phyloP scores from a whole-genome alignment of 2,329 filamentous ascomycete genomes.

The Helminthosporium solani region DNA sequence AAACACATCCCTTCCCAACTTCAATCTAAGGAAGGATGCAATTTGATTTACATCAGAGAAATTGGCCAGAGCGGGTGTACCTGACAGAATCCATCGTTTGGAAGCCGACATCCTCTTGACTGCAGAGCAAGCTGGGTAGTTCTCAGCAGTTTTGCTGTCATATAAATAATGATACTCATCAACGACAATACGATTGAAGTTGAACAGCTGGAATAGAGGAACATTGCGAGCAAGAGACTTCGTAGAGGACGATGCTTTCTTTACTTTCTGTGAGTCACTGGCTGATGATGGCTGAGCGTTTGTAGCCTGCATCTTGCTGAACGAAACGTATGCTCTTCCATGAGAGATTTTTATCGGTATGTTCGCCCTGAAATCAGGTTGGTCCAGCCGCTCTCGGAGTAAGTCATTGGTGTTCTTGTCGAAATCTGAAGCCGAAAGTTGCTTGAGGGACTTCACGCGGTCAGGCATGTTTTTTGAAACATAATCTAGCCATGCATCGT shows the following conservation, averaged over 20 bases:
- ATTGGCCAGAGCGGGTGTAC: conserved; percentile 59
- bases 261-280: neutral
- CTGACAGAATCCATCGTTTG: conserved; percentile 64
- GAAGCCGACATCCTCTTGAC: conserved; percentile 51
- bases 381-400: conserved; percentile 27
- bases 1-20: conserved; percentile 57
- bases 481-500: conserved; percentile 56
- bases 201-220: conserved; percentile 58
- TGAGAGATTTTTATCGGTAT: conserved; percentile 44
- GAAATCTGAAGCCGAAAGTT: conserved; percentile 34
- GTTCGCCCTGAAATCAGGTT: conserved; percentile 38
- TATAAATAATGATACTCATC: conserved; percentile 65
- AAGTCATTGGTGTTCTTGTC: conserved; percentile 18
- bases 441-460: conserved; percentile 43
- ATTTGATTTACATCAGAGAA: conserved; percentile 62
- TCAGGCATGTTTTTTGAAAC: conserved; percentile 45
- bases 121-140: conserved; percentile 29
- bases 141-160: conserved; percentile 34
- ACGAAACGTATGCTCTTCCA: conserved; percentile 36
- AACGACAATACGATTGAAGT: conserved; percentile 61
- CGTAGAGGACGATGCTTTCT: conserved; percentile 2
- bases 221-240: no score
- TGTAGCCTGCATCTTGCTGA: conserved; percentile 6
- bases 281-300: neutral
- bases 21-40: conserved; percentile 56